These are phyloP conservation scores for Coprinopsis sp. DNA, from an alignment of 768 basidiomycete species.

Conservation along the genomic window DNA sequence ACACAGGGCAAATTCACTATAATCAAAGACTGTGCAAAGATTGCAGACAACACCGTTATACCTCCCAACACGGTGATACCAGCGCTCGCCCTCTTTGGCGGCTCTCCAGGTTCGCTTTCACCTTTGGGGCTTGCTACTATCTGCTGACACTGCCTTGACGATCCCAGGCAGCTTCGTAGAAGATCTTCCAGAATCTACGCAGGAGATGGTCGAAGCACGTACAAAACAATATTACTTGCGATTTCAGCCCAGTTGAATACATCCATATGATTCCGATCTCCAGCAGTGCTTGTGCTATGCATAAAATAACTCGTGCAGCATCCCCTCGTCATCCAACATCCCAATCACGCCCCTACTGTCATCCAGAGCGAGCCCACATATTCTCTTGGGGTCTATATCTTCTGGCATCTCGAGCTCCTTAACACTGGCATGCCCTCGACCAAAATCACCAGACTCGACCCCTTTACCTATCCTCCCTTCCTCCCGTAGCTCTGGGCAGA, in stretches of 20 bases:
- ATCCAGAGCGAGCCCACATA: slow-evolving; percentile 22
- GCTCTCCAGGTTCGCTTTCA: slow-evolving; percentile 71
- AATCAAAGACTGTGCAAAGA: slow-evolving; percentile 90
- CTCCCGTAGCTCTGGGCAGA: too few relatives aligned
- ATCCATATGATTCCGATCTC: background rate
- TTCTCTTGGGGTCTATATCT: slow-evolving; percentile 12
- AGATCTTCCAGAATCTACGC: slow-evolving; percentile 90
- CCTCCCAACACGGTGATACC: slow-evolving; percentile 93
- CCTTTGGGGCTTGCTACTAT: too few relatives aligned
- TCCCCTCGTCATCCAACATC: slow-evolving; percentile 16
- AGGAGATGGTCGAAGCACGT: slow-evolving; percentile 82
- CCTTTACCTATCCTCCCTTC: background rate
- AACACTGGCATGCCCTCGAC: slow-evolving; percentile 11
- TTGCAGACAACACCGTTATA: slow-evolving; percentile 85
- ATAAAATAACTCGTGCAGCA: slow-evolving; percentile 19
- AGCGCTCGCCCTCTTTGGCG: slow-evolving; percentile 77
- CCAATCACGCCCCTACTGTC: slow-evolving; percentile 23
- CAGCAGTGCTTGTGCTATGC: slow-evolving; percentile 16
- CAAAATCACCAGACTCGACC: slow-evolving; percentile 12
- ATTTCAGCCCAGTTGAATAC: slow-evolving; percentile 50
- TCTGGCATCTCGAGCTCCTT: slow-evolving; percentile 19
- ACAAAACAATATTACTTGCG: slow-evolving; percentile 84
- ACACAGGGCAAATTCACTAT: slow-evolving; percentile 90
- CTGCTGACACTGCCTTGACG: background rate
- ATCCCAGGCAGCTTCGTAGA: slow-evolving; percentile 68